phyloP scores from a whole-genome alignment of 192 early-diverging fungal genomes.

The Mortierella claussenii region DNA sequence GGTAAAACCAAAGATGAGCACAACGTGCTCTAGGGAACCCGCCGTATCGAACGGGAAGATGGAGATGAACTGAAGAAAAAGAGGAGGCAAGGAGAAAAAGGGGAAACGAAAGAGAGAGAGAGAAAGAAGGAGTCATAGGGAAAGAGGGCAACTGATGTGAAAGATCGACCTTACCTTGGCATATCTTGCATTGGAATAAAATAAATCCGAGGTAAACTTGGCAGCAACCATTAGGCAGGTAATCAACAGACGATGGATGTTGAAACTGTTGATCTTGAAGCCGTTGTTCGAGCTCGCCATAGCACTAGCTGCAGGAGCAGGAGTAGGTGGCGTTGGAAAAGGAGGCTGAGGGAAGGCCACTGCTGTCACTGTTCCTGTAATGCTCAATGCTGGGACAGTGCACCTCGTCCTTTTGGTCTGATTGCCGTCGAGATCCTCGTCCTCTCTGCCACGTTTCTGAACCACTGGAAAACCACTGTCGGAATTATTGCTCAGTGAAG shows the following conservation, averaged over 20 bases:
- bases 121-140: too few relatives aligned
- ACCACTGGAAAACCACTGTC: slow-evolving; percentile 24
- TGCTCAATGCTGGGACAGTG: neutral
- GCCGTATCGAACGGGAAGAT: too few relatives aligned
- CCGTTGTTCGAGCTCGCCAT: slow-evolving; percentile 15
- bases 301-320: neutral
- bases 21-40: too few relatives aligned
- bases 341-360: neutral
- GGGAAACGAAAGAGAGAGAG: neutral
- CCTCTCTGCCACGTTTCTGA: slow-evolving; percentile 40
- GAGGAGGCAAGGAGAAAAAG: too few relatives aligned
- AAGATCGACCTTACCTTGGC: slow-evolving; percentile 61
- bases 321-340: slow-evolving; percentile 2
- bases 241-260: slow-evolving; percentile 76
- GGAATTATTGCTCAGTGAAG: slow-evolving; percentile 30
- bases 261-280: slow-evolving; percentile 69
- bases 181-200: slow-evolving; percentile 80
- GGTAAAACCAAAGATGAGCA: neutral
- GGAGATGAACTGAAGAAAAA: neutral
- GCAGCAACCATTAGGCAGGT: slow-evolving; percentile 76
- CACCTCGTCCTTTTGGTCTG: neutral
- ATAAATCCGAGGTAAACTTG: slow-evolving; percentile 81
- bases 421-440: neutral
- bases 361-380: neutral
- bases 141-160: neutral